Evolutionary conservation across 352 stramenopile genomes (phyloP).

Genomic region (Elongisporangium undulatum): DNA sequence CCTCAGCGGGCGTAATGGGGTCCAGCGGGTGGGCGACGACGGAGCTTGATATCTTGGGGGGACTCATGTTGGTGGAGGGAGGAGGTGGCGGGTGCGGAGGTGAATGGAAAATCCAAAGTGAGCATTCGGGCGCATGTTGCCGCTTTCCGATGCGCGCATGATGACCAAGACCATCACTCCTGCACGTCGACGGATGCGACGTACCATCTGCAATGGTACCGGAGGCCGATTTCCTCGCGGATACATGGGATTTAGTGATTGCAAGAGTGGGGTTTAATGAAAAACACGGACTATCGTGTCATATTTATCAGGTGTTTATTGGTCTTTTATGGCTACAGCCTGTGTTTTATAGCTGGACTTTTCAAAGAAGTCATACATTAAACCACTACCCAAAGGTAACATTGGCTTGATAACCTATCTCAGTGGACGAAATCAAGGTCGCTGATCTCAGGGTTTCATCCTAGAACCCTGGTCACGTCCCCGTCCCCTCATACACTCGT

Average conservation of each 20-base stretch:
- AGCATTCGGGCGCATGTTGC: slow-evolving; percentile 1
- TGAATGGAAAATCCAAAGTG: slow-evolving; percentile 10
- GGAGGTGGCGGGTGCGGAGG: background rate
- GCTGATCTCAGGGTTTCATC: background rate
- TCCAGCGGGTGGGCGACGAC: slow-evolving; percentile 34
- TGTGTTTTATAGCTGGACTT: background rate
- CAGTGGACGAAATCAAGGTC: background rate
- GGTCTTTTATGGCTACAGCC: background rate
- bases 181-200: background rate
- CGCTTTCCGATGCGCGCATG: background rate
- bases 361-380: background rate
- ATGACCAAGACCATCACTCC: background rate
- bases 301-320: background rate
- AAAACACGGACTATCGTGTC: background rate
- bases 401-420: background rate
- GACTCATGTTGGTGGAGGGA: slow-evolving; percentile 10
- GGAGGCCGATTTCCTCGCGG: background rate
- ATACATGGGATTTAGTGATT: background rate
- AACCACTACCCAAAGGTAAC: background rate
- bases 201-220: background rate
- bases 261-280: background rate
- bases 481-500: background rate
- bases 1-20: slow-evolving; percentile 36
- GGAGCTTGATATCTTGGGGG: slow-evolving; percentile 10
- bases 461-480: background rate